Conservation (phyloP, 2,329 filamentous ascomycete genomes). For the Diaporthe australafricana region DNA sequence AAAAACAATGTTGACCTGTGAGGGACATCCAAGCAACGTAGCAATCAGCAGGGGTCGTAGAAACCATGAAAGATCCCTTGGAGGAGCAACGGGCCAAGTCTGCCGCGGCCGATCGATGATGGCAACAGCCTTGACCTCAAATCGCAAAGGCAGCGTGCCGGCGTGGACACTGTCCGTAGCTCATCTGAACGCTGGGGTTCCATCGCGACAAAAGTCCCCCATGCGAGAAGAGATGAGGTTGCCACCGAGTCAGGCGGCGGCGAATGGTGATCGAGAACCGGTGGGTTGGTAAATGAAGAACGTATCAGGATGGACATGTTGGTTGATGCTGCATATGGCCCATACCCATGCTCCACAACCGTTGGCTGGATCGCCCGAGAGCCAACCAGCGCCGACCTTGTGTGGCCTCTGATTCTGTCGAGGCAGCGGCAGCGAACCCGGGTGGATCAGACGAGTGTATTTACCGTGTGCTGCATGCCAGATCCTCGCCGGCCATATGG, state of each 20-base stretch:
- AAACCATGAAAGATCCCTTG: not conserved
- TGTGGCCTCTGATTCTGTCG: not conserved
- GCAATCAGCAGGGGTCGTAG: not conserved
- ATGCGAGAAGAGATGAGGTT: not conserved
- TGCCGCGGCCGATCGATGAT: too few species aligned
- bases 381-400: not conserved
- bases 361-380: not conserved
- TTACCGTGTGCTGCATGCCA: not conserved
- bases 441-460: not conserved
- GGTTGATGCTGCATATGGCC: slow-evolving; percentile 20
- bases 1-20: not conserved
- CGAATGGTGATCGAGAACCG: slow-evolving; percentile 23
- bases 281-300: slow-evolving; percentile 22
- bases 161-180: not conserved
- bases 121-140: not conserved
- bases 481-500: too few species aligned
- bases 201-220: not conserved
- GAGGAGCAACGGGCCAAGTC: too few species aligned
- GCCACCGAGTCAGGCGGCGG: slow-evolving; percentile 5
- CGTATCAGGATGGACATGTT: slow-evolving; percentile 26
- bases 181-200: not conserved
- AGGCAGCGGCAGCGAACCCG: slow-evolving; percentile 14
- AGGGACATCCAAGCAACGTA: not conserved
- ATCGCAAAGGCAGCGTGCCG: not conserved
- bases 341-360: not conserved